phyloP scores from a whole-genome alignment of 1,139 yeast species.

The Pichia sp. region DNA sequence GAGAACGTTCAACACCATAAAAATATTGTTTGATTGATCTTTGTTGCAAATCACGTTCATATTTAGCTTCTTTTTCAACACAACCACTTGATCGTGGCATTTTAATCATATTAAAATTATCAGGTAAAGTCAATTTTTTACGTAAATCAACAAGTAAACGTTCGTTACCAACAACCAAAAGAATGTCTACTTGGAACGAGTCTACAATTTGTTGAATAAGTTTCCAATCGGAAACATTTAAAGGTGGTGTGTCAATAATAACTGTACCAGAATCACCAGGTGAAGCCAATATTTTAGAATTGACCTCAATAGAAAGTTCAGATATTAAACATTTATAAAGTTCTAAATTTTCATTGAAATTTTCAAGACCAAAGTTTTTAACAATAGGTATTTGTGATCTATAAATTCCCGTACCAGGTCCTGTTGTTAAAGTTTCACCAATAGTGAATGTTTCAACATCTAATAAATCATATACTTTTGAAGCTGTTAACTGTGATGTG shows the following conservation, averaged over 20 bases:
- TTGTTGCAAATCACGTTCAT: slow-evolving; percentile 65
- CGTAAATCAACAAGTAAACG: slow-evolving; percentile 59
- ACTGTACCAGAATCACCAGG: slow-evolving; percentile 43
- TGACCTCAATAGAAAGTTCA: slow-evolving; percentile 13
- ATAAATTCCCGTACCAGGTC: slow-evolving; percentile 54
- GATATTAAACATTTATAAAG: slow-evolving; percentile 27
- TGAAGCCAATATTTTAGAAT: slow-evolving; percentile 9
- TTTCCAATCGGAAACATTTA: slow-evolving; percentile 42
- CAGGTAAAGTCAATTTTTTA: slow-evolving; percentile 37
- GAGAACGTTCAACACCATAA: slow-evolving; percentile 64
- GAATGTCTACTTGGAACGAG: slow-evolving; percentile 53
- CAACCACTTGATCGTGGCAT: slow-evolving; percentile 69
- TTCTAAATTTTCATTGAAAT: slow-evolving; percentile 50
- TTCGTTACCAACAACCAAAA: slow-evolving; percentile 60
- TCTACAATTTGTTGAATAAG: slow-evolving; percentile 55
- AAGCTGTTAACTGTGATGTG: slow-evolving; percentile 81
- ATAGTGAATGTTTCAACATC: slow-evolving; percentile 69
- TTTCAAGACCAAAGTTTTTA: slow-evolving; percentile 69
- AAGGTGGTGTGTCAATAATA: slow-evolving; percentile 77
- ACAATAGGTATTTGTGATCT: slow-evolving; percentile 88
- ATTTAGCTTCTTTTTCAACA: slow-evolving; percentile 68
- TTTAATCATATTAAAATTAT: slow-evolving; percentile 44
- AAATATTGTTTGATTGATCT: slow-evolving; percentile 79
- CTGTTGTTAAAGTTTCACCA: slow-evolving; percentile 85
- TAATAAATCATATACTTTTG: slow-evolving; percentile 13